phyloP scores from a whole-genome alignment of 2,329 filamentous ascomycete species.

The Fusarium avenaceum region DNA sequence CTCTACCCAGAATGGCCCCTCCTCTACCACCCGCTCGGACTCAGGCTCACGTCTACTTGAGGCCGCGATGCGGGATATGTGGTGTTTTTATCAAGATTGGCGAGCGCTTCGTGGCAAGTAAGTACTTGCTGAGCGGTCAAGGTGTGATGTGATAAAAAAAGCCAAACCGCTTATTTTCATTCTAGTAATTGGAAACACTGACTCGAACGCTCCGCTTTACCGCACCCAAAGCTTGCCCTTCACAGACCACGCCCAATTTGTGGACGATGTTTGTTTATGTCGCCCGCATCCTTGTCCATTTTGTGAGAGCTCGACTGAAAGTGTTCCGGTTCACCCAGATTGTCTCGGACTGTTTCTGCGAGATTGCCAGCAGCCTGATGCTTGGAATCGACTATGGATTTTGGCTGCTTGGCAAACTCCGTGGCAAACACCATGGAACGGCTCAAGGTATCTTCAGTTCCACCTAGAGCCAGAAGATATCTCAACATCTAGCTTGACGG shows the following conservation, averaged over 20 bases:
- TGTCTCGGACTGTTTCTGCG: background rate
- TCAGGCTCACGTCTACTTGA: background rate
- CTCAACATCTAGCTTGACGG: background rate
- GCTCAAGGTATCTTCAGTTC: background rate
- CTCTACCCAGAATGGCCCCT: conserved; percentile 1
- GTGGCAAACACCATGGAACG: background rate
- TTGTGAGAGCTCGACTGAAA: background rate
- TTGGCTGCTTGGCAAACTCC: background rate
- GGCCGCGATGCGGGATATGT: conserved; percentile 12
- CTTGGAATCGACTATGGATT: background rate
- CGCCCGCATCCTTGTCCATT: background rate
- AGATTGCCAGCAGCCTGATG: background rate
- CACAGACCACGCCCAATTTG: background rate
- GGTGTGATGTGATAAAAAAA: background rate
- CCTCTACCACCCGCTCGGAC: background rate
- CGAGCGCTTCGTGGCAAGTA: background rate
- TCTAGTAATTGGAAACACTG: conserved; percentile 5
- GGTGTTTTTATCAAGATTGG: background rate
- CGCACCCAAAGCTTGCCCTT: background rate
- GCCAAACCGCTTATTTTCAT: background rate
- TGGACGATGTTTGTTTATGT: background rate
- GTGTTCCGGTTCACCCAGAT: conserved; percentile 1
- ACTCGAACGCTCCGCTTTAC: conserved; percentile 4
- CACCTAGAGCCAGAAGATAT: background rate
- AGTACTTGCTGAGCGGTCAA: background rate